Evolutionary conservation across 441 rosid genomes (phyloP).

Genomic region (Viola pubescens): DNA sequence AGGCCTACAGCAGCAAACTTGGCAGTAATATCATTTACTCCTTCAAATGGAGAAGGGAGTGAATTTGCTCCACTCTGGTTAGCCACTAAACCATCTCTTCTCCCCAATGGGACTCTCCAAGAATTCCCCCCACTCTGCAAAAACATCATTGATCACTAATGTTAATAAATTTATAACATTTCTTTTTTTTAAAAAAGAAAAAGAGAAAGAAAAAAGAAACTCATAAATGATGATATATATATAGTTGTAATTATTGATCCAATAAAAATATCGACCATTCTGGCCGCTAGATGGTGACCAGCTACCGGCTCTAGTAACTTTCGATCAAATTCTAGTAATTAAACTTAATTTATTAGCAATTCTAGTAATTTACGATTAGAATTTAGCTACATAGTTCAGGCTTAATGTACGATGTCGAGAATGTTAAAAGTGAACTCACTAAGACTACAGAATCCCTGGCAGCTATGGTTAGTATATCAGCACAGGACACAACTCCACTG

Average conservation of each 20-base stretch:
- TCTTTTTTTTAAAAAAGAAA: no score
- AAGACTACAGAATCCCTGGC: conserved; percentile 39
- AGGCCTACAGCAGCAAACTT: conserved; percentile 50
- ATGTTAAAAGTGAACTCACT: conserved; percentile 23
- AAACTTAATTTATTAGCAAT: no score
- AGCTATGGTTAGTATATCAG: conserved; percentile 53
- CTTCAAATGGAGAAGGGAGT: conserved; percentile 41
- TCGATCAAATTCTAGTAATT: no score
- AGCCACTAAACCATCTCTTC: conserved; percentile 48
- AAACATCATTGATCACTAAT: background rate
- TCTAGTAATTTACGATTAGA: no score
- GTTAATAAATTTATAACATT: no score
- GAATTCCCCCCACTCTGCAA: conserved; percentile 58
- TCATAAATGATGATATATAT: no score
- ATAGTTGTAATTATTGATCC: no score
- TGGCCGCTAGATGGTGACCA: no score
- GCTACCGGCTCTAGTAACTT: no score
- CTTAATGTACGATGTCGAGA: background rate
- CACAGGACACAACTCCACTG: conserved; percentile 54
- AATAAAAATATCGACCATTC: no score
- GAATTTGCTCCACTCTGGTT: conserved; percentile 29
- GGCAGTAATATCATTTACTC: conserved; percentile 17
- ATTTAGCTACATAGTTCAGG: no score
- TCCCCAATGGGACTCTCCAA: conserved; percentile 50
- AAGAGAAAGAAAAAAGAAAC: no score